Evolutionary conservation across 1,139 yeast genomes (phyloP).

Genomic region (Pichia sp.): DNA sequence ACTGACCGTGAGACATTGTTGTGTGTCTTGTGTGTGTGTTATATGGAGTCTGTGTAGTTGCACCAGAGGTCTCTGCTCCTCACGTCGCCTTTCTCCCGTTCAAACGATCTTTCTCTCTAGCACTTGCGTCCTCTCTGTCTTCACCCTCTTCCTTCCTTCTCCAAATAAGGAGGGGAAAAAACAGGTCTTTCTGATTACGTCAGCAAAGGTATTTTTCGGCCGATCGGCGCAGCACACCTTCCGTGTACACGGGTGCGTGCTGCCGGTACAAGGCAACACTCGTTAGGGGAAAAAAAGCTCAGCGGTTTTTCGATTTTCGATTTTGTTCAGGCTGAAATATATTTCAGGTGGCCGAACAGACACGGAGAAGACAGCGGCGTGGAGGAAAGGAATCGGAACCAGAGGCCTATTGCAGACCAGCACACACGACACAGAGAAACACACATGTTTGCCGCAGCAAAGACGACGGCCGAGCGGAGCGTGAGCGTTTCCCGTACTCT

Average conservation of each 20-base stretch:
- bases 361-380: no score
- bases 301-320: neutral
- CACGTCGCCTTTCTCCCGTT: no score
- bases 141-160: neutral
- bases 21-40: neutral
- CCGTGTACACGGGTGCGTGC: neutral
- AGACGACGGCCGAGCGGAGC: neutral
- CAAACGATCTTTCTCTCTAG: no score
- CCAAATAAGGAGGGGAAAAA: neutral
- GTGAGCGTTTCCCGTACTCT: neutral
- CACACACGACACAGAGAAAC: neutral
- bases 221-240: neutral
- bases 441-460: neutral
- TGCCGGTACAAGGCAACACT: neutral
- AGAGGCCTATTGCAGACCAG: neutral
- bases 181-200: no score
- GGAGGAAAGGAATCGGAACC: neutral
- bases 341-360: neutral
- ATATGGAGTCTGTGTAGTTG: neutral
- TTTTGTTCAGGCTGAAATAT: neutral
- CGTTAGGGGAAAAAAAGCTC: neutral
- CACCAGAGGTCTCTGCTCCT: neutral
- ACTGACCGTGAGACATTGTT: constrained; percentile 22
- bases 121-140: neutral
- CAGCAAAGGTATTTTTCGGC: neutral